Percentiles rank a stretch among this genome's conserved stretches.
Conservation (phyloP, 2,329 filamentous ascomycete species). For the Paraphoma chrysanthemicola region DNA sequence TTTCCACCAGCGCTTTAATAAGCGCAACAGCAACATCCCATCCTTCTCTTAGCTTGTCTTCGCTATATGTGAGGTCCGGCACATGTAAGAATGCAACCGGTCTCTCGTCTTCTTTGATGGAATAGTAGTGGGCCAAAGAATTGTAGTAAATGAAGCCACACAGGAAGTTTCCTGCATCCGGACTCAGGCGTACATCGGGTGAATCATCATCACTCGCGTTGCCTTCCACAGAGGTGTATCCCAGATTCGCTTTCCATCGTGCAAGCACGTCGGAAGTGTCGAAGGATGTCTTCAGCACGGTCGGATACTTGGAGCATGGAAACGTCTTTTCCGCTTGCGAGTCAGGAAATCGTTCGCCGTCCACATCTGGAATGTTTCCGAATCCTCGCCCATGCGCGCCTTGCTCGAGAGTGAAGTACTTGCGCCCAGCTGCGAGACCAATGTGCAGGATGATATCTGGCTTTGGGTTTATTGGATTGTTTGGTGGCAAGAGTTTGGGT, state of each 20-base stretch:
- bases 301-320: constrained; percentile 25
- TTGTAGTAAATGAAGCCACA: constrained; percentile 49
- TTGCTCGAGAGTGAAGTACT: constrained; percentile 46
- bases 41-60: constrained; percentile 33
- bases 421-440: constrained; percentile 45
- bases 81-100: constrained; percentile 47
- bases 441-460: constrained; percentile 48
- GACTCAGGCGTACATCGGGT: constrained; percentile 36
- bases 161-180: constrained; percentile 46
- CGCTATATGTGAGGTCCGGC: constrained; percentile 38
- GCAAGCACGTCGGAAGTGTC: constrained; percentile 38
- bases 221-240: constrained; percentile 4
- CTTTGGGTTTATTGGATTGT: constrained; percentile 18
- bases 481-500: constrained; percentile 36
- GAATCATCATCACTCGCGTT: neutral
- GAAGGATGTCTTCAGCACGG: constrained; percentile 37
- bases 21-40: constrained; percentile 39
- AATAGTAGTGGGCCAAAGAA: constrained; percentile 38
- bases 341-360: constrained; percentile 36
- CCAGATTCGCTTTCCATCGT: constrained; percentile 34
- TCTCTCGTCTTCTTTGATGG: constrained; percentile 22
- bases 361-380: constrained; percentile 41
- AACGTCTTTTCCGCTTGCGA: constrained; percentile 20
- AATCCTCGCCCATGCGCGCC: constrained; percentile 39
- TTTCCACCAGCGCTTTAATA: constrained; percentile 45